Conservation (phyloP, 345 rosid genomes). For the Abelmoschus esculentus region DNA sequence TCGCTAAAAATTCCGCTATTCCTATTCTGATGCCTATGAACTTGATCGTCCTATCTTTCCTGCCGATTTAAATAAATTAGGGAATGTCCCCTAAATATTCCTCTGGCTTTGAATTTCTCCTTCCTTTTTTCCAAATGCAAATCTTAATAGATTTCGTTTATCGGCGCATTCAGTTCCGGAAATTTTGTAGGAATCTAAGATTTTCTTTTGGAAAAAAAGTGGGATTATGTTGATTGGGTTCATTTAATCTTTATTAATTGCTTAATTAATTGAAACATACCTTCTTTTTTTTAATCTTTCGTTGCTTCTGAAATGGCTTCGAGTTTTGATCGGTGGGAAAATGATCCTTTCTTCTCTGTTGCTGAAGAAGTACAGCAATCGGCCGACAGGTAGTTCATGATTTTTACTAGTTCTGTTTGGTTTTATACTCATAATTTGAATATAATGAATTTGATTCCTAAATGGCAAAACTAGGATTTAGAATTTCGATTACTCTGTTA, state of each 20-base stretch:
- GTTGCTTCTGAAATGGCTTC: slow-evolving; percentile 39
- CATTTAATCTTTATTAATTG: neutral
- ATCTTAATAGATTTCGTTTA: slow-evolving; percentile 1
- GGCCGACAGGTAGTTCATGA: slow-evolving; percentile 55
- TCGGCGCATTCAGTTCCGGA: neutral
- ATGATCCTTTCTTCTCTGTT: slow-evolving; percentile 86
- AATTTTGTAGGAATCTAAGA: neutral
- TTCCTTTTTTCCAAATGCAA: neutral
- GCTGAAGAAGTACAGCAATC: slow-evolving; percentile 98
- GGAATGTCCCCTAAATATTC: neutral
- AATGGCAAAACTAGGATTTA: slow-evolving; percentile 6
- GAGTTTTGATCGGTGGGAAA: slow-evolving; percentile 91
- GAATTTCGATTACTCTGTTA: neutral
- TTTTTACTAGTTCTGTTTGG: neutral
- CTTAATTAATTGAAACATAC: neutral
- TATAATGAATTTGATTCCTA: neutral
- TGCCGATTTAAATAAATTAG: neutral
- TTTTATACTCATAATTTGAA: neutral
- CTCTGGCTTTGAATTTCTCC: neutral
- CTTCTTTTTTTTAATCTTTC: neutral
- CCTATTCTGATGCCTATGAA: neutral
- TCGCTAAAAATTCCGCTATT: neutral
- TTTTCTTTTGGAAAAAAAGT: neutral
- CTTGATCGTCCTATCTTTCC: neutral
- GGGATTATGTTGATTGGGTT: neutral